These are phyloP conservation scores for Trametes sanguinea DNA, from an alignment of 768 basidiomycete genomes.

Conservation along the genomic window DNA sequence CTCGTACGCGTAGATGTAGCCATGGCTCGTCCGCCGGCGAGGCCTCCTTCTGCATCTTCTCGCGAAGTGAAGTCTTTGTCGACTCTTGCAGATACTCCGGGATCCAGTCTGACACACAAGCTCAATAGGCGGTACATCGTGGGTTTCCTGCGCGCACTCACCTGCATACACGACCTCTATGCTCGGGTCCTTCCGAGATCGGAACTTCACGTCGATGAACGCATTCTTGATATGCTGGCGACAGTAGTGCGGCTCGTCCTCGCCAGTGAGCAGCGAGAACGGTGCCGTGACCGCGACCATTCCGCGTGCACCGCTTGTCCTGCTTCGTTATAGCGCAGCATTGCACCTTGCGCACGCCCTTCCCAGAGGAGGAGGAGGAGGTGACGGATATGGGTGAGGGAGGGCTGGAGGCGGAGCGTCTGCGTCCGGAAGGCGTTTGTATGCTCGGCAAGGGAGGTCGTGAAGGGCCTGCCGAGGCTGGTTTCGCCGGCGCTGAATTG, in stretches of 20 bases:
- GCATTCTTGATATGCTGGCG: conserved; percentile 63
- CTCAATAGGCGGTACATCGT: background rate
- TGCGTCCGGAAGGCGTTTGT: conserved; percentile 11
- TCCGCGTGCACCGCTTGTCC: conserved; percentile 64
- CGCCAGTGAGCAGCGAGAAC: conserved; percentile 33
- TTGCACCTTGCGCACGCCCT: conserved; percentile 38
- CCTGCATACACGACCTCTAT: conserved; percentile 14
- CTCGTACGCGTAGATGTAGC: conserved; percentile 84
- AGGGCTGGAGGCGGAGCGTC: conserved; percentile 26
- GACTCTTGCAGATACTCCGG: conserved; percentile 61
- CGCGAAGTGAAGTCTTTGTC: conserved; percentile 58
- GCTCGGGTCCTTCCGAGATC: conserved; percentile 17
- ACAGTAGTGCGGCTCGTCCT: conserved; percentile 54
- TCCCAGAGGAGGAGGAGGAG: conserved; percentile 2
- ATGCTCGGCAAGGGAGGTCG: background rate
- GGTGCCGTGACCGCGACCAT: conserved; percentile 47
- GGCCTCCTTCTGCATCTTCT: conserved; percentile 55
- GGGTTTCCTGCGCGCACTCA: background rate
- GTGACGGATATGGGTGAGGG: conserved; percentile 21
- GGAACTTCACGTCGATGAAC: conserved; percentile 31
- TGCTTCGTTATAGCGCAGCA: conserved; percentile 69
- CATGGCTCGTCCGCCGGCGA: conserved; percentile 61
- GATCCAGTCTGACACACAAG: conserved; percentile 58
- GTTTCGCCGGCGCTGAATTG: conserved; percentile 20
- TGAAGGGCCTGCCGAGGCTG: conserved; percentile 3